Conservation (phyloP, 108 stramenopile species). For the Conticribra weissflogii region DNA sequence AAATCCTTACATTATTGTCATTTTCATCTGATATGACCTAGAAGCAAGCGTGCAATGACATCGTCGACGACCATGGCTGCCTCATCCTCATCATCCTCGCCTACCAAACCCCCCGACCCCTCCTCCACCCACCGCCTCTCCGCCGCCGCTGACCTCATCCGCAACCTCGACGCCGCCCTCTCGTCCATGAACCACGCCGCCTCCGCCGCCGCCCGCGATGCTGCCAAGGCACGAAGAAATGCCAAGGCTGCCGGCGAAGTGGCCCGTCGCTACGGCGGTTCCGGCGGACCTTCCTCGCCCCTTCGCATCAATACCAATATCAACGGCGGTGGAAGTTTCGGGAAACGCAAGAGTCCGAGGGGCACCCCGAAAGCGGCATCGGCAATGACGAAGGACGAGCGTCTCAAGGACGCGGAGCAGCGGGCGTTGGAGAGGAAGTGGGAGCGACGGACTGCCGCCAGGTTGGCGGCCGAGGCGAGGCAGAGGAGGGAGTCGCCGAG, state of each 20-base stretch:
- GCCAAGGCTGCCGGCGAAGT: conserved; percentile 74
- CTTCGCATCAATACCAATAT: too few relatives aligned
- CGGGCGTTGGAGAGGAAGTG: conserved; percentile 31
- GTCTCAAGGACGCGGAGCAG: background rate
- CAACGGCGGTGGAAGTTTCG: too few relatives aligned
- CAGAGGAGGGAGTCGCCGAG: conserved; percentile 34
- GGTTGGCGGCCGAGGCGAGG: conserved; percentile 41
- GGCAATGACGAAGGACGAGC: background rate
- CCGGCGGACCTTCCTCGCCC: too few relatives aligned
- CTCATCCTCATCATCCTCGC: background rate
- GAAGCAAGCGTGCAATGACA: too few relatives aligned
- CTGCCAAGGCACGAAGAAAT: conserved; percentile 70
- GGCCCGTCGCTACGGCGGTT: conserved; percentile 60
- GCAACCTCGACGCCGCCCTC: conserved; percentile 65
- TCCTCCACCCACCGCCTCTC: conserved; percentile 12
- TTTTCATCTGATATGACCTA: too few relatives aligned
- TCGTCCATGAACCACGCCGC: conserved; percentile 56
- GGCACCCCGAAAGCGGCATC: background rate
- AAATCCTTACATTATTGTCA: too few relatives aligned
- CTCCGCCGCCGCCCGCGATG: conserved; percentile 60
- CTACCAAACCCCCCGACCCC: background rate
- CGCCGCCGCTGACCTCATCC: conserved; percentile 76
- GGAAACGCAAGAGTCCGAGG: too few relatives aligned
- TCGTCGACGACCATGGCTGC: too few relatives aligned
- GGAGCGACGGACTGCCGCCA: conserved; percentile 22